Evolutionary conservation across 225 moss, liverwort and hornwort genomes (phyloP).

Genomic region (Rhytidiadelphus loreus): DNA sequence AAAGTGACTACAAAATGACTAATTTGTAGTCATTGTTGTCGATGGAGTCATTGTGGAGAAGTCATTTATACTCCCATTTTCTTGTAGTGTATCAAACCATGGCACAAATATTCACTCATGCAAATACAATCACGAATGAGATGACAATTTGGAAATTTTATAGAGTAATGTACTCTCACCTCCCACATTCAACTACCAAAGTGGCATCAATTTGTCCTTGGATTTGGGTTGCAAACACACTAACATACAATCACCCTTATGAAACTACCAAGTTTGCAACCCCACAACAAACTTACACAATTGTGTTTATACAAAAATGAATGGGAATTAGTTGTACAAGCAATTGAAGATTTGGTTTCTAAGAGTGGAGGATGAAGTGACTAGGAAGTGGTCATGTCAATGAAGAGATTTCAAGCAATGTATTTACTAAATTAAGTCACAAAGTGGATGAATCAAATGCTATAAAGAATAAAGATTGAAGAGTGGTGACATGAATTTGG

Average conservation of each 20-base stretch:
- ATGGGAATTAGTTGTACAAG: neutral
- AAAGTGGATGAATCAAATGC: fast-evolving
- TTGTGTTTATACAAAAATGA: neutral
- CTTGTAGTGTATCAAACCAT: neutral
- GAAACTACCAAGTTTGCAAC: too few relatives aligned
- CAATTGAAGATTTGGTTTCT: neutral
- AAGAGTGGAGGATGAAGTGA: neutral
- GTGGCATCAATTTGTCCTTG: neutral
- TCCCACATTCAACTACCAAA: neutral
- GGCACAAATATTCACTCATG: neutral
- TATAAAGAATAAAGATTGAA: neutral
- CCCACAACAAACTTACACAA: neutral
- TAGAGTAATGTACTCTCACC: neutral
- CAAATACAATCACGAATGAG: neutral
- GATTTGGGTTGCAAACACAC: neutral
- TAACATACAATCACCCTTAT: neutral
- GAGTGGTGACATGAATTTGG: neutral
- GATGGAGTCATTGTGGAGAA: too few relatives aligned
- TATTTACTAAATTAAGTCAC: fast-evolving
- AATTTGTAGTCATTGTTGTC: too few relatives aligned
- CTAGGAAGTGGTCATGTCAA: fast-evolving
- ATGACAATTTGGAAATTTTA: neutral
- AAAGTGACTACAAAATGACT: too few relatives aligned
- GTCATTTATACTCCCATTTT: too few relatives aligned
- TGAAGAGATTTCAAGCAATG: neutral